phyloP scores from a whole-genome alignment of 306 rosid genomes.

The Glycine soja region DNA sequence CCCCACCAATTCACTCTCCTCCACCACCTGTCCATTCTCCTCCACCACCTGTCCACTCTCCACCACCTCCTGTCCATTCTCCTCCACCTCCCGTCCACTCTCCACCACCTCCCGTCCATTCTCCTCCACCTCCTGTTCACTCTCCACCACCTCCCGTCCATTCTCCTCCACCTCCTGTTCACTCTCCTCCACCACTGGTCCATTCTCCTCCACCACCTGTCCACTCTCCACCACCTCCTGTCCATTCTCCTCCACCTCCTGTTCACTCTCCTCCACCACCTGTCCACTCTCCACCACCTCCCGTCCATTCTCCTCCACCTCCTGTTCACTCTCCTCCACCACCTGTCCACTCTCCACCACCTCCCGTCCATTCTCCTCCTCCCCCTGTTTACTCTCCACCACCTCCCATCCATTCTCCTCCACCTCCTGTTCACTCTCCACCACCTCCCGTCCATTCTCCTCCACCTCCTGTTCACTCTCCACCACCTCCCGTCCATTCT shows the following conservation, averaged over 20 bases:
- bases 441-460: slow-evolving; percentile 12
- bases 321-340: slow-evolving; percentile 15
- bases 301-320: slow-evolving; percentile 8
- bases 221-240: slow-evolving; percentile 5
- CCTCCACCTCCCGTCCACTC: too few species aligned
- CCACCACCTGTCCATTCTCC: background rate
- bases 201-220: background rate
- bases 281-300: background rate
- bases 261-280: slow-evolving; percentile 22
- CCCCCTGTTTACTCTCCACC: slow-evolving; percentile 25
- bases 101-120: too few species aligned
- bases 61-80: slow-evolving; percentile 11
- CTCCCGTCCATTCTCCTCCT: background rate
- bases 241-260: background rate
- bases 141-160: slow-evolving; percentile 27
- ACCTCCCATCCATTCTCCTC: background rate
- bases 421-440: background rate
- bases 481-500: background rate
- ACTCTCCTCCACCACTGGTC: background rate
- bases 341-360: background rate
- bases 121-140: background rate
- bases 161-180: background rate
- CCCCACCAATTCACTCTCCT: slow-evolving; percentile 28
- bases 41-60: slow-evolving; percentile 1
- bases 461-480: background rate